Base-by-base conservation (phyloP, 768 basidiomycete species). In the Lactarius hengduanensis region DNA sequence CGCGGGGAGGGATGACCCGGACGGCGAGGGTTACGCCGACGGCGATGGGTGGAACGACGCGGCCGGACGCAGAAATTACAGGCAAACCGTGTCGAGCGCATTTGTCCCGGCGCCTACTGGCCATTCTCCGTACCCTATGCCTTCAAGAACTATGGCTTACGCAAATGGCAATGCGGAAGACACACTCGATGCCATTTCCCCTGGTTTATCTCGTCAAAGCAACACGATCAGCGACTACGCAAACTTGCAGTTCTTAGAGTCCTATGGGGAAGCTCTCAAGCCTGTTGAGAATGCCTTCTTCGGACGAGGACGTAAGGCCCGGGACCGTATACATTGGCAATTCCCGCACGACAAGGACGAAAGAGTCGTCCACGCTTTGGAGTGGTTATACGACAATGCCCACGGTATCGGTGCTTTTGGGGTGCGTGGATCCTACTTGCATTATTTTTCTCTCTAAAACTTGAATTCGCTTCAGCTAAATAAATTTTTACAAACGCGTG, bases 251-350 rank as follows among this genome's bases (percentile, higher is more conserved):
- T 59, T 62, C 50, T 38, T 67, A 40, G 68, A 69, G 34, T 66
- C 71, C 11, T 38, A 43, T 38, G 71, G 71, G 4, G 62, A 64
- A 40, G 65, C 65, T 26, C 47, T 72, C 47, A 40, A 28, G 18
- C 38, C 60, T 1, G 69, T 67, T 30, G n/a, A 61, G 59, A 50
- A 41, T 30, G 71, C 71, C 18, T 62, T 72, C n/a, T 72, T 71
- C 5, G 71, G 71, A 15, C 65, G 67, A 40, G 61, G 72, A 36
- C 69, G 71, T 10, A 65, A 67, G 47, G 69, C 71, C 11, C 66
- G 62, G 30, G 71, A 72, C 28, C 67, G 71, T 38, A 67, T 72
- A 59, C 66, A 70, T 32, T 72, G 71, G 71, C 53, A 65, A 36
- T 72, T 72, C 20, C 67, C 68, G 45, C 61, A 67, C 38, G 57